Conservation (phyloP, 306 rosid genomes). For the Glycyrrhiza uralensis region DNA sequence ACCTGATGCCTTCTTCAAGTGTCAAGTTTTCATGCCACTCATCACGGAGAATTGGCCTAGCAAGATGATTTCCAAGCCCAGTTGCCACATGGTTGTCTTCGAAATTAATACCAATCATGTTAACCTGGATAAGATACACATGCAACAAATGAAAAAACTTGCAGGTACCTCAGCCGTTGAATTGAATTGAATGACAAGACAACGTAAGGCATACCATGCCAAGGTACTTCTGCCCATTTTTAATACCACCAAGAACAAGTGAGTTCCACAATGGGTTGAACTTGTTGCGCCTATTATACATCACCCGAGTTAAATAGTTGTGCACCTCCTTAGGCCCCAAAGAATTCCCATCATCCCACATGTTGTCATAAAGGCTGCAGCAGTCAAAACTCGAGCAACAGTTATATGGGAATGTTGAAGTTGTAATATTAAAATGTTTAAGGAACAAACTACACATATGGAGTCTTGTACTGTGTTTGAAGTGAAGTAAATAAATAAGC, state of each 20-base stretch:
- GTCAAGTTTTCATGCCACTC: conserved; percentile 91
- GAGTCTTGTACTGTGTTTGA: neutral
- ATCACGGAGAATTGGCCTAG: conserved; percentile 94
- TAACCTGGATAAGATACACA: conserved; percentile 53
- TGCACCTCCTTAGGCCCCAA: conserved; percentile 52
- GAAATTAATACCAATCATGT: conserved; percentile 84
- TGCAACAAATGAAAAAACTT: conserved; percentile 8
- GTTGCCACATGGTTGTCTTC: conserved; percentile 93
- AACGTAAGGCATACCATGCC: conserved; percentile 52
- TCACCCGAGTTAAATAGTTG: conserved; percentile 43
- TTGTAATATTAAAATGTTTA: neutral
- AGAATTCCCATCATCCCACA: conserved; percentile 55
- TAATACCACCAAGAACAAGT: conserved; percentile 46
- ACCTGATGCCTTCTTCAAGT: conserved; percentile 84
- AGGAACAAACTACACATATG: neutral
- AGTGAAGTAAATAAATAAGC: neutral
- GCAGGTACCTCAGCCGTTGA: neutral
- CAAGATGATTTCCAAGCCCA: conserved; percentile 97
- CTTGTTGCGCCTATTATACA: conserved; percentile 52
- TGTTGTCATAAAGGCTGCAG: conserved; percentile 81
- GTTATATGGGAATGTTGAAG: conserved; percentile 14
- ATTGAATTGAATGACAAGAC: conserved; percentile 5
- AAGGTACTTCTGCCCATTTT: conserved; percentile 44
- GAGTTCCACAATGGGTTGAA: conserved; percentile 53
- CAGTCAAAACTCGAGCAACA: conserved; percentile 25